Conservation (phyloP, 208 protist genomes). For the Vickermania ingenoplastis region DNA sequence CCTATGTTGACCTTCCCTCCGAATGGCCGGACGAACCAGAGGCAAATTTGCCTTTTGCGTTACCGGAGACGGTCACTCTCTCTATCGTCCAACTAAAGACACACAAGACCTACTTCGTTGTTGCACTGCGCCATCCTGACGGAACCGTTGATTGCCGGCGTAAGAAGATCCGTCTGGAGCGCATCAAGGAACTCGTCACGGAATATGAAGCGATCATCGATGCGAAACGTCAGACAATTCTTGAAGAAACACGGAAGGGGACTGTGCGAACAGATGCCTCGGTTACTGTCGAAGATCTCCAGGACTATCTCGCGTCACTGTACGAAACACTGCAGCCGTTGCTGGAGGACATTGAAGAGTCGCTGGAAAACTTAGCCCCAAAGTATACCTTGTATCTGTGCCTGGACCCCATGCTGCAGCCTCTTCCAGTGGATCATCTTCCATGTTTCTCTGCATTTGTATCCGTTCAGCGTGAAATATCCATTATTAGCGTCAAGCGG, state of each 20-base stretch:
- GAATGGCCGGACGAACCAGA: constrained; percentile 19
- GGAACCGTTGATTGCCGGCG: constrained; percentile 32
- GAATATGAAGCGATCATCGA: not conserved
- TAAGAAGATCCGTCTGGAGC: constrained; percentile 8
- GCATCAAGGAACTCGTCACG: not conserved
- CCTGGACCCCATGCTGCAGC: constrained; percentile 50
- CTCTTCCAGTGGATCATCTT: constrained; percentile 53
- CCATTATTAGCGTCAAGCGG: constrained; percentile 21
- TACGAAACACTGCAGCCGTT: constrained; percentile 14
- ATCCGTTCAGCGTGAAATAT: constrained; percentile 52
- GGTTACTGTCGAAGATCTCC: not conserved
- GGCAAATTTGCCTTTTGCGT: constrained; percentile 7
- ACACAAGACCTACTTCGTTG: constrained; percentile 20
- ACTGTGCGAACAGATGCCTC: not conserved
- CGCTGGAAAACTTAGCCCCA: constrained; percentile 18
- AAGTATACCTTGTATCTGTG: constrained; percentile 56
- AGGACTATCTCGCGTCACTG: constrained; percentile 11
- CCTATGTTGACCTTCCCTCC: constrained; percentile 10
- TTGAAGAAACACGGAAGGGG: not conserved
- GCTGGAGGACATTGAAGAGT: constrained; percentile 27
- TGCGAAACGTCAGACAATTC: not conserved
- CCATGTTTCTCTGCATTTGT: constrained; percentile 26
- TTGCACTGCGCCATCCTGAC: constrained; percentile 40
- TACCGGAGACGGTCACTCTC: constrained; percentile 12
- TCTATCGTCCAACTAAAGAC: constrained; percentile 13